These are phyloP conservation scores for Nigrospora sphaerica DNA, from an alignment of 2,329 filamentous ascomycete species.

Conservation along the genomic window DNA sequence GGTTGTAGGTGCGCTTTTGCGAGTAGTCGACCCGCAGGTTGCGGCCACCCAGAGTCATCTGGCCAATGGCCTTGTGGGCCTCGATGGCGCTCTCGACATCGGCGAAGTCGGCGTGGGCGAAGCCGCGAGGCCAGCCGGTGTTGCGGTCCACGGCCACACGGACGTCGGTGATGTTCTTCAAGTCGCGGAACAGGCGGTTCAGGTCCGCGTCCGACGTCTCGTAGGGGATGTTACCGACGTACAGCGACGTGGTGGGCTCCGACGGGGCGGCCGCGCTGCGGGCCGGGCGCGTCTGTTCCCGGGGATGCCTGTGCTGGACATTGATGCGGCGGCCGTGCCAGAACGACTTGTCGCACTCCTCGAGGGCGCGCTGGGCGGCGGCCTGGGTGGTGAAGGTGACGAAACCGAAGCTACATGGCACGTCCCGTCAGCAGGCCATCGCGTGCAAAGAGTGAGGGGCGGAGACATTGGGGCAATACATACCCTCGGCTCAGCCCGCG, in stretches of 20 bases:
- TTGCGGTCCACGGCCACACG: conserved; percentile 76
- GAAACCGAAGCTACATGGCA: conserved; percentile 18
- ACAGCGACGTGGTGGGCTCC: conserved; percentile 59
- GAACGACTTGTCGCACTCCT: conserved; percentile 19
- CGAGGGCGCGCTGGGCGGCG: conserved; percentile 12
- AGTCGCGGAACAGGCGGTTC: conserved; percentile 65
- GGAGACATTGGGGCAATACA: conserved; percentile 2
- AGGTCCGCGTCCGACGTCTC: conserved; percentile 80
- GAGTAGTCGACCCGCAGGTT: conserved; percentile 60
- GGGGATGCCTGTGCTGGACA: conserved; percentile 10
- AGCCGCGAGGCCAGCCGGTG: conserved; percentile 75
- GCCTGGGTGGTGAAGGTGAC: conserved; percentile 11
- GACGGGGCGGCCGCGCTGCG: neutral
- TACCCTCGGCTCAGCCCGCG: conserved; percentile 24
- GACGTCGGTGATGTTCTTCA: conserved; percentile 66
- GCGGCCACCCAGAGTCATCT: conserved; percentile 58
- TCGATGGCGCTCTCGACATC: conserved; percentile 57
- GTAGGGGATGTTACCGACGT: conserved; percentile 80
- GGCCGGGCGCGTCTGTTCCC: conserved; percentile 15
- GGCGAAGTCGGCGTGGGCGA: conserved; percentile 76
- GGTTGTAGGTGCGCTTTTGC: conserved; percentile 1
- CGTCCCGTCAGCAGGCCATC: no score
- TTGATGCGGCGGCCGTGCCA: conserved; percentile 25
- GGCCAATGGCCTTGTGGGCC: conserved; percentile 48
- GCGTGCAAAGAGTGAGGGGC: neutral